Evolutionary conservation across 352 stramenopile genomes (phyloP), one percentile per base, ranked within the genome.

Genomic region (Globisporangium echinulatum): DNA sequence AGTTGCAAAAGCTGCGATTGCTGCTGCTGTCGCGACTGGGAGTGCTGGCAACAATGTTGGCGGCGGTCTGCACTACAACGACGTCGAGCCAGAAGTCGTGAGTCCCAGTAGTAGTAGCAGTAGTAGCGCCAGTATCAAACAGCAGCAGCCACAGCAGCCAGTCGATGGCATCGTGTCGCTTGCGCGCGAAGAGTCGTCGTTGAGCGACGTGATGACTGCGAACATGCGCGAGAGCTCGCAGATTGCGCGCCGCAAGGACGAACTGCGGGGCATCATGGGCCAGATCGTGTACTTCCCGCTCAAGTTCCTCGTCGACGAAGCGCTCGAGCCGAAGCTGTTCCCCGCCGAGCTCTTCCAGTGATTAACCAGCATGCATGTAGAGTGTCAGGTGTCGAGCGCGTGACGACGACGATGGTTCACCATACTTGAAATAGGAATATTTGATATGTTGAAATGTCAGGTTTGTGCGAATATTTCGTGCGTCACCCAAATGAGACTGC

Each of bases 231-330:
- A 90, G 58, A 78, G 74, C 47, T 61, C 64, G 38, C 77, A 87
- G 62, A 91, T 85, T 62, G 62, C 73, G 14, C 64, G 81, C 44
- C 65, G 75, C 57, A 84, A 91, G 63, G 66, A 84, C 58, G 79
- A 91, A 52, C 69, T 94, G 52, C 63, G 72, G 57, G 75, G 83
- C 44, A 69, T 94, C 17, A 76, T 79, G 54, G 83, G 85, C 55
- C 82, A 94, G 62, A 85, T 92, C 54, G 83, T 92, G 55, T 92
- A 94, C 69, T 94, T 94, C 62, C 85, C 85, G 15, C 76, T 94
- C 54, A 87, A 90, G 63, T 94, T 94, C 56, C 70, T 94, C 19
- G 68, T 72, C 54, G 80, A 89, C 54, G 85, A 93, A 65, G 63
- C 77, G 56, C 67, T 94, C n/a, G 76, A 89, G 64, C 85, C 85